Evolutionary conservation across 2,329 filamentous ascomycete species (phyloP), one percentile per base, ranked within the genome.

Genomic region (Hymenoscyphus fraxineus): DNA sequence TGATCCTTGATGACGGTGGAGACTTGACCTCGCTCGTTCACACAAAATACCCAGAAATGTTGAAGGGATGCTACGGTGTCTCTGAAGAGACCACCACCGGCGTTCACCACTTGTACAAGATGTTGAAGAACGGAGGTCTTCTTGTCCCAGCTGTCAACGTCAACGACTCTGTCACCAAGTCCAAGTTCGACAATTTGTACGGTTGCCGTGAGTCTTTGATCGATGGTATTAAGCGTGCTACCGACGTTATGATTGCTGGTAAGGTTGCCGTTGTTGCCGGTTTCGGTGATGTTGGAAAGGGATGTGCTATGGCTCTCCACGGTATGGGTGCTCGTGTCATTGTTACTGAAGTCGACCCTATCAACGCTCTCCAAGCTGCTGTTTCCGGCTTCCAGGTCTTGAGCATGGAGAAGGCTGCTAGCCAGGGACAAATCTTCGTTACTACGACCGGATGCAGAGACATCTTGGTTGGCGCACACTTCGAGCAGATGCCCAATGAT

Each of bases 181-280:
- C 93, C 83, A 99, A 99, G 88, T 99, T 99, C 80, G 95, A 98
- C 88, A 99, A 99, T 89, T 84, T 98, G 72, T 99, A 98, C 88
- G 94, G 95, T 78, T 98, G 95, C 92, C 90, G 93, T 79, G 95
- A 98, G 85, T 97, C 94, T 70, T 90, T 99, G 75, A 89, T 99
- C 77, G 95, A 99, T 80, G 95, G 95, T 80, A 98, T 99, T 89
- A 99, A 98, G 91, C 94, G 94, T 84, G 94, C 95, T 75, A 99
- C 95, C 80, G 94, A 99, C 85, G 95, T 98, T 82, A 99, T 99
- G 95, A 94, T 98, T 85, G 95, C 95, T 77, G 95, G 95, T 80
- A 98, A 99, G 90, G 88, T 97, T 76, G 93, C 92, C 72, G 93
- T 98, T 73, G 95, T 99, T 73, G 95, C 95, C 76, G 95, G 95